A percentile compares a stretch with the other conserved stretches of the same genome.
Evolutionary conservation across 2,329 filamentous ascomycete species (phyloP).

Genomic region (Paecilomyces niveus): DNA sequence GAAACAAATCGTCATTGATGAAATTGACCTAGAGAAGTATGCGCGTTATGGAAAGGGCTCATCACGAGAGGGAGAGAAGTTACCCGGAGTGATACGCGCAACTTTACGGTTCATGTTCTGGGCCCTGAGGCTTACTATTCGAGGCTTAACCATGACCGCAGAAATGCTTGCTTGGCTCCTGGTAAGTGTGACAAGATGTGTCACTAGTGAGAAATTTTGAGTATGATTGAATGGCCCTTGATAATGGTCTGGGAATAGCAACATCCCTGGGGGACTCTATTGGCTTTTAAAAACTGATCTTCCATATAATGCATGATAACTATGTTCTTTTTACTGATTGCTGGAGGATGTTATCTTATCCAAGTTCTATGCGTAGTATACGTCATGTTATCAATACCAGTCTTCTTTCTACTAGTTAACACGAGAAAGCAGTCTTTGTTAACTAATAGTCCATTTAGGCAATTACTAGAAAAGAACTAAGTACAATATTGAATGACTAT

Average conservation of each 20-base stretch:
- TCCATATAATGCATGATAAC: too few relatives aligned
- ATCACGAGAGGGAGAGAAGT: conserved; percentile 29
- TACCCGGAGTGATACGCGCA: conserved; percentile 30
- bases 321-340: too few relatives aligned
- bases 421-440: not conserved
- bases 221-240: not conserved
- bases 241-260: not conserved
- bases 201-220: conserved; percentile 37
- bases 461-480: not conserved
- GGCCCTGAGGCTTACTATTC: conserved; percentile 30
- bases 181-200: conserved; percentile 30
- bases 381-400: too few relatives aligned
- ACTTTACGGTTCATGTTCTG: conserved; percentile 32
- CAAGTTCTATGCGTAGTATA: too few relatives aligned
- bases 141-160: conserved; percentile 28
- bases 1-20: conserved; percentile 30
- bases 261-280: not conserved
- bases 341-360: too few relatives aligned
- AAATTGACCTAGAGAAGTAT: conserved; percentile 41
- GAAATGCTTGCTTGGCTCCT: conserved; percentile 36
- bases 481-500: not conserved
- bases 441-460: not conserved
- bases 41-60: conserved; percentile 31
- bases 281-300: not conserved
- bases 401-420: not conserved